Percentiles rank a stretch among this genome's conserved stretches.
Evolutionary conservation across 768 basidiomycete genomes (phyloP).

Genomic region (Tulasnella sp.): DNA sequence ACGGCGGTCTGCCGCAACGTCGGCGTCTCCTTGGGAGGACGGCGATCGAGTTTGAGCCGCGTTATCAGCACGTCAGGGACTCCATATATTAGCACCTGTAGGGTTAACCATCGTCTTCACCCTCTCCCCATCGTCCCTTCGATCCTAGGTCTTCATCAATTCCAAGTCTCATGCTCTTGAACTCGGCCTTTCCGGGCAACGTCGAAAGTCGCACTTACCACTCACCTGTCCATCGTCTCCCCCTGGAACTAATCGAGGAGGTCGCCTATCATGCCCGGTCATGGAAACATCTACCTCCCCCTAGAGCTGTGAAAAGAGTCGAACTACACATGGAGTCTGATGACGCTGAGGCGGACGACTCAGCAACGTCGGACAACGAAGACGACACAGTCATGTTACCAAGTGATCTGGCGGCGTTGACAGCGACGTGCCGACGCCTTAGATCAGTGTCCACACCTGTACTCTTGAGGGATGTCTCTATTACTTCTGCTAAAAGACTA

Average conservation of each 20-base stretch:
- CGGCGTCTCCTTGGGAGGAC: too few relatives aligned
- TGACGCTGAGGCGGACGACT: background rate
- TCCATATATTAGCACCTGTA: too few relatives aligned
- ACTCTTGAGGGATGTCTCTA: constrained; percentile 3
- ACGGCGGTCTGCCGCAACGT: too few relatives aligned
- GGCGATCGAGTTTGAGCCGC: too few relatives aligned
- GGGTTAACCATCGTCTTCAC: background rate
- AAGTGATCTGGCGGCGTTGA: constrained; percentile 1
- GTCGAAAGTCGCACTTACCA: too few relatives aligned
- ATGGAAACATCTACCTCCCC: background rate
- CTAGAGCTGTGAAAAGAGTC: too few relatives aligned
- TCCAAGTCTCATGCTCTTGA: too few relatives aligned
- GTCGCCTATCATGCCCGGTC: constrained; percentile 1
- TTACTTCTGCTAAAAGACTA: background rate
- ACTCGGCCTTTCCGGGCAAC: too few relatives aligned
- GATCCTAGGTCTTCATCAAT: too few relatives aligned
- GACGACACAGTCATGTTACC: constrained; percentile 3
- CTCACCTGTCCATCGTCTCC: background rate
- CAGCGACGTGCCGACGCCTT: background rate
- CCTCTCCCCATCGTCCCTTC: constrained; percentile 5
- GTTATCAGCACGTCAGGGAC: too few relatives aligned
- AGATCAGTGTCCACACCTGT: background rate
- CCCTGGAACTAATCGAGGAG: constrained; percentile 8
- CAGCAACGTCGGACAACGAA: too few relatives aligned
- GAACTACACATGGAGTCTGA: too few relatives aligned